Percentiles rank a stretch among this genome's conserved stretches.
These are phyloP conservation scores for Phytophthora palmivora DNA, from an alignment of 352 stramenopile species.

Conservation along the genomic window DNA sequence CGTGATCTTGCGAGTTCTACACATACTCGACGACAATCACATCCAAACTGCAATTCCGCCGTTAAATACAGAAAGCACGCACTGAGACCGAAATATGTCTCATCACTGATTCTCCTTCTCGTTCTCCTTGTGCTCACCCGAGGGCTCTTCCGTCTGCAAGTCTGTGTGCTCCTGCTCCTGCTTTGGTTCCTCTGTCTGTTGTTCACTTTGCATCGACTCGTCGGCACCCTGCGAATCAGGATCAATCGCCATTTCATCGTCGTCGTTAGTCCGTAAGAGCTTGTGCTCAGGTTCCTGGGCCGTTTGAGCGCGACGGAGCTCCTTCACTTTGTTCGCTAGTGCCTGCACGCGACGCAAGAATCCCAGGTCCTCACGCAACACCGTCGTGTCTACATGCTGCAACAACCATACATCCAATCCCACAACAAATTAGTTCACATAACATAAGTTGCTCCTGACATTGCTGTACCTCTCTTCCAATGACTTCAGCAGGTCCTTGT, in stretches of 20 bases:
- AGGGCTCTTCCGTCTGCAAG: slow-evolving; percentile 1
- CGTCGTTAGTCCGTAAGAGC: slow-evolving; percentile 27
- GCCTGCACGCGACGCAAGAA: slow-evolving; percentile 68
- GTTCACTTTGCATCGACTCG: slow-evolving; percentile 7
- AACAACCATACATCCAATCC: slow-evolving; percentile 7
- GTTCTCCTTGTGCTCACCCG: slow-evolving; percentile 12
- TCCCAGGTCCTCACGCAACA: slow-evolving; percentile 57
- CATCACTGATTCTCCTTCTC: slow-evolving; percentile 11
- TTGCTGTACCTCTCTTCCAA: slow-evolving; percentile 51
- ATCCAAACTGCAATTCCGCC: background rate
- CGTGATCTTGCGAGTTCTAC: slow-evolving; percentile 1
- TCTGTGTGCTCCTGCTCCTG: slow-evolving; percentile 20
- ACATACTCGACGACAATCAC: background rate
- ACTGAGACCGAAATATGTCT: background rate
- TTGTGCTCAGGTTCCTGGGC: slow-evolving; percentile 38
- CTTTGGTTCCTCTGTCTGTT: slow-evolving; percentile 5
- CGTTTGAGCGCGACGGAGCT: slow-evolving; percentile 33
- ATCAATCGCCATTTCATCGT: slow-evolving; percentile 17
- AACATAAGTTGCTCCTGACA: background rate
- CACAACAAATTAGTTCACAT: slow-evolving; percentile 9
- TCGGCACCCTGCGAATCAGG: slow-evolving; percentile 8
- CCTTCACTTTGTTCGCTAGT: slow-evolving; percentile 54
- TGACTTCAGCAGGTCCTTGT: slow-evolving; percentile 52
- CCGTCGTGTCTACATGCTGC: slow-evolving; percentile 58
- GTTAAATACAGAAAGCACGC: slow-evolving; percentile 16